Evolutionary conservation across 2,329 filamentous ascomycete species (phyloP).

Genomic region (Talaromyces atroroseus): DNA sequence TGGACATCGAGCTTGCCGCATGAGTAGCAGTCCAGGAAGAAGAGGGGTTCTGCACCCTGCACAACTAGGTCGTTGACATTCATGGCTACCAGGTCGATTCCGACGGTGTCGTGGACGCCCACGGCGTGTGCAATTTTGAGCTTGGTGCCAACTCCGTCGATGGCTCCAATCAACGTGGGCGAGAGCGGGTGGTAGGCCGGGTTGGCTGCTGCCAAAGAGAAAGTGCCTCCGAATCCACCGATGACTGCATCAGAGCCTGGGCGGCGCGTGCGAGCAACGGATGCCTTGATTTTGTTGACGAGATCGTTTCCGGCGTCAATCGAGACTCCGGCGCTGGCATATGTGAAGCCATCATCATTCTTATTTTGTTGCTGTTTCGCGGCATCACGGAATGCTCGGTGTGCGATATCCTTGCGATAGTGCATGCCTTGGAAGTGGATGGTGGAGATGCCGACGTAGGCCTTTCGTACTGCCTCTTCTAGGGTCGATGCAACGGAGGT

Average conservation of each 20-base stretch:
- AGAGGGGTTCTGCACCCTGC: constrained; percentile 87
- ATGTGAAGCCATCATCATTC: constrained; percentile 58
- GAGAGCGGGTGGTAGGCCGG: constrained; percentile 70
- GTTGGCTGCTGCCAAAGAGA: constrained; percentile 61
- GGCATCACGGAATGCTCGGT: constrained; percentile 50
- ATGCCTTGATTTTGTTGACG: constrained; percentile 84
- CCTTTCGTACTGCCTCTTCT: constrained; percentile 74
- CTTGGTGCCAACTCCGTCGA: constrained; percentile 95
- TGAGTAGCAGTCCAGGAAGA: constrained; percentile 97
- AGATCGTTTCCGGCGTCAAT: constrained; percentile 93
- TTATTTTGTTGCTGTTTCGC: constrained; percentile 2
- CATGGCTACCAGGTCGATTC: constrained; percentile 96
- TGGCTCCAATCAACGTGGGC: constrained; percentile 84
- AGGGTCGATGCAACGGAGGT: constrained; percentile 72
- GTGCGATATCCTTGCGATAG: constrained; percentile 86
- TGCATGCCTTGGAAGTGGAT: constrained; percentile 88
- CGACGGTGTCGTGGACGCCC: constrained; percentile 87
- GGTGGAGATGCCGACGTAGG: constrained; percentile 75
- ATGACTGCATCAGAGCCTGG: constrained; percentile 89
- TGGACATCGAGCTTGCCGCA: constrained; percentile 80
- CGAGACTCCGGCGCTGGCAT: constrained; percentile 86
- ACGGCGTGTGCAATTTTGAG: constrained; percentile 91
- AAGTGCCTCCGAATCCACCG: constrained; percentile 87
- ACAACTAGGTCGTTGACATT: constrained; percentile 98
- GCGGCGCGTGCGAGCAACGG: constrained; percentile 76